Evolutionary conservation across 352 stramenopile genomes (phyloP).

Genomic region (Pythium phragmitis): DNA sequence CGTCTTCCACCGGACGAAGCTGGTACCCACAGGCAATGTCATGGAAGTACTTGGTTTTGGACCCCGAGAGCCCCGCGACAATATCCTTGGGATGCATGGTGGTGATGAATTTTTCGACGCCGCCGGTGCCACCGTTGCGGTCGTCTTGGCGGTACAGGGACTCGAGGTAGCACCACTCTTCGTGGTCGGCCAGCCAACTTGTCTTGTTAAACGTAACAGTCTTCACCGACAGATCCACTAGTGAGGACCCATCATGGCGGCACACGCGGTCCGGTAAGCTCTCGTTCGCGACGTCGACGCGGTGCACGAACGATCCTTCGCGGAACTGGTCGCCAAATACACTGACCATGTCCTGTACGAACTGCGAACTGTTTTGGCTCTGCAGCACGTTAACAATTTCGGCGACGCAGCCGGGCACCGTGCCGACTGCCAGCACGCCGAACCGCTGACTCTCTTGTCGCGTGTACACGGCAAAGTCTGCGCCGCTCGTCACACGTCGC

Average conservation of each 20-base stretch:
- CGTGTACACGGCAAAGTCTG: slow-evolving; percentile 25
- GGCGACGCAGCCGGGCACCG: slow-evolving; percentile 20
- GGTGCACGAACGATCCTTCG: slow-evolving; percentile 19
- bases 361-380: slow-evolving; percentile 15
- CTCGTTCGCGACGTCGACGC: slow-evolving; percentile 8
- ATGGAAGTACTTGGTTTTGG: slow-evolving; percentile 5
- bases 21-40: slow-evolving; percentile 18
- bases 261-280: not conserved
- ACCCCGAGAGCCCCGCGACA: too few species aligned
- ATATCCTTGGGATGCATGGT: slow-evolving; percentile 1
- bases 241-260: slow-evolving; percentile 1
- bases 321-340: slow-evolving; percentile 21
- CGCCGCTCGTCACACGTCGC: not conserved
- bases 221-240: slow-evolving; percentile 28
- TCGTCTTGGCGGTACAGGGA: slow-evolving; percentile 9
- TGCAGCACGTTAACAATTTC: slow-evolving; percentile 25
- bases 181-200: slow-evolving; percentile 4
- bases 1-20: not conserved
- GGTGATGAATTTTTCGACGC: slow-evolving; percentile 20
- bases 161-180: slow-evolving; percentile 30
- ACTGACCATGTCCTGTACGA: slow-evolving; percentile 15
- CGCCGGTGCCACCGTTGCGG: not conserved
- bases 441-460: slow-evolving; percentile 14
- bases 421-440: slow-evolving; percentile 14
- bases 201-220: slow-evolving; percentile 23